Evolutionary conservation across 164 flowering plant genomes (phyloP), one percentile per base, ranked within the genome.

Genomic region (Buxus sempervirens): DNA sequence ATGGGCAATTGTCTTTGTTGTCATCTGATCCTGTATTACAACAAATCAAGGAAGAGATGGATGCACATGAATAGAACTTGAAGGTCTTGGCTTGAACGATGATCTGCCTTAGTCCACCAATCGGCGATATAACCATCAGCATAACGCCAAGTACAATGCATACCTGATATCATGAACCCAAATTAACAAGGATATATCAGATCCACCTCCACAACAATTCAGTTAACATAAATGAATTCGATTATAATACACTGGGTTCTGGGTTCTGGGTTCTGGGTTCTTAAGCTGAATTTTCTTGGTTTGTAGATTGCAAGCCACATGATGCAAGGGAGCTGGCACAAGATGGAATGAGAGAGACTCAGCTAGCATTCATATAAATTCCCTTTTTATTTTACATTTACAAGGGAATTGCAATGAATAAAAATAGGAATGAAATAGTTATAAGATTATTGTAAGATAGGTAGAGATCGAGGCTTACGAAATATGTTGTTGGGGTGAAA

Each of bases 401-500:
- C n/a, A n/a, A n/a, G n/a, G n/a, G n/a, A n/a, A n/a, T n/a, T n/a
- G n/a, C n/a, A n/a, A n/a, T n/a, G n/a, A n/a, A n/a, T n/a, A n/a
- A n/a, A n/a, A n/a, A n/a, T n/a, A n/a, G n/a, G n/a, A n/a, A n/a
- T n/a, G n/a, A n/a, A n/a, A n/a, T 55, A 22, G 23, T 55, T 55
- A 12, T 55, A 9, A 55, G 1, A 0, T n/a, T 6, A 22, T 18
- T 25, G n/a, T 18, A 5, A 53, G 16, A 42, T 9, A 36, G 20
- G 9, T 24, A 14, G 0, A 32, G 65, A 21, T 41, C 18, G 19
- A 27, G n/a, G 21, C 90, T 80, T 79, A 89, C 91, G 71, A 66
- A 87, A 71, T 85, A 88, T 58, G 91, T 73, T 1, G 84, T 83
- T 23, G 89, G 89, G 5, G 89, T 86, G 58, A 89, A 87, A 65